phyloP scores from a whole-genome alignment of 1,139 yeast genomes.

The Kurtzmaniella quercitrusa region DNA sequence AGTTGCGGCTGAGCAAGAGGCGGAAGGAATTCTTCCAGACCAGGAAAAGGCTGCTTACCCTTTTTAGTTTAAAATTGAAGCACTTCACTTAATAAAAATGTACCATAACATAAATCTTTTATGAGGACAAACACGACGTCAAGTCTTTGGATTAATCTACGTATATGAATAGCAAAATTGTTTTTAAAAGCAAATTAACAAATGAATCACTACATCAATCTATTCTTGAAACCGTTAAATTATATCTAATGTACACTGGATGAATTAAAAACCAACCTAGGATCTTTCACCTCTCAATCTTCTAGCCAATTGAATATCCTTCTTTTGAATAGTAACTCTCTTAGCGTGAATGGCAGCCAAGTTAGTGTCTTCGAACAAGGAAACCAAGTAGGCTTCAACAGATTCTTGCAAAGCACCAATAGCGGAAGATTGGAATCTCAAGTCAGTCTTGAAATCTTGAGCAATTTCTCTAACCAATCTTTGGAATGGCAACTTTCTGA shows the following conservation, averaged over 20 bases:
- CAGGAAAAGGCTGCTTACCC: constrained; percentile 42
- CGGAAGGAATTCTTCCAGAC: constrained; percentile 29
- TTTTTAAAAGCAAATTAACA: not conserved
- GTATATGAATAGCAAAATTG: no score
- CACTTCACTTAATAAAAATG: not conserved
- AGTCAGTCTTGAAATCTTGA: constrained; percentile 96
- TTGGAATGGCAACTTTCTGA: constrained; percentile 98
- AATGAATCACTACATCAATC: not conserved
- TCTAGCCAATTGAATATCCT: constrained; percentile 98
- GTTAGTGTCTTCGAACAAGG: constrained; percentile 94
- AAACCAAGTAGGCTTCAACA: constrained; percentile 93
- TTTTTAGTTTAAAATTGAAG: constrained; percentile 16
- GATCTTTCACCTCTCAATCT: constrained; percentile 98
- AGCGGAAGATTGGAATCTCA: constrained; percentile 98
- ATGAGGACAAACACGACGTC: not conserved
- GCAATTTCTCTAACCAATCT: constrained; percentile 98
- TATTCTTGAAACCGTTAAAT: constrained; percentile 1
- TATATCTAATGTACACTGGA: constrained; percentile 8
- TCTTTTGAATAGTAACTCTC: constrained; percentile 99
- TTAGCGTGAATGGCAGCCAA: constrained; percentile 99
- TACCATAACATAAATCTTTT: not conserved
- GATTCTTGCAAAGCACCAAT: constrained; percentile 99
- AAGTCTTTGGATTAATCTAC: no score
- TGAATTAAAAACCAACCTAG: constrained; percentile 23
- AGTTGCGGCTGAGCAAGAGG: constrained; percentile 50